Percentiles rank a stretch among this genome's conserved stretches.
Conservation (phyloP, 768 basidiomycete species). For the Tubosaeta sp. region DNA sequence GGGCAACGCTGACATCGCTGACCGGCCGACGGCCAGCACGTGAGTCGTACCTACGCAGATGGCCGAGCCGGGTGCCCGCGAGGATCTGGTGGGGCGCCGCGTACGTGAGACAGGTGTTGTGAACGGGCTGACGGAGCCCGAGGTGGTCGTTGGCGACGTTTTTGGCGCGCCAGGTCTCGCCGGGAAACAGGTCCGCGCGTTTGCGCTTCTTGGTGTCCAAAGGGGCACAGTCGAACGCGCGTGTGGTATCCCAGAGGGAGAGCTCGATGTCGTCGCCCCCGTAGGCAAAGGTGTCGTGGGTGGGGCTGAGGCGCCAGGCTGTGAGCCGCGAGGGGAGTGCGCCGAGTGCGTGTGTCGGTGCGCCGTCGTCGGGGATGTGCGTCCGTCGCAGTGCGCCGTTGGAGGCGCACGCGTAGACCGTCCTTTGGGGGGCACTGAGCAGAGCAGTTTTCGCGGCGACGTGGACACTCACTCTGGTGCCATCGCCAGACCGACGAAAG, state of each 20-base stretch:
- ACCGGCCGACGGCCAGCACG: slow-evolving; percentile 64
- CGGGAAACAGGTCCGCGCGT: slow-evolving; percentile 58
- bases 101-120: slow-evolving; percentile 66
- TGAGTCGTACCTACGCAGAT: slow-evolving; percentile 75
- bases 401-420: slow-evolving; percentile 67
- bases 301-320: slow-evolving; percentile 58
- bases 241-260: slow-evolving; percentile 74
- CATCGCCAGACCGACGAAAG: slow-evolving; percentile 59
- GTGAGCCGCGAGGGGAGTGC: slow-evolving; percentile 65
- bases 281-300: slow-evolving; percentile 62
- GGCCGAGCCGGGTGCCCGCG: slow-evolving; percentile 71
- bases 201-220: slow-evolving; percentile 44
- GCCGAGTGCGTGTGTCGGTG: slow-evolving; percentile 28
- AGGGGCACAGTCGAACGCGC: slow-evolving; percentile 37
- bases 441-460: neutral
- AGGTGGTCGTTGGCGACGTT: slow-evolving; percentile 80
- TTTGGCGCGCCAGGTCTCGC: slow-evolving; percentile 81
- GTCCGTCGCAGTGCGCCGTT: slow-evolving; percentile 66
- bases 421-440: slow-evolving; percentile 19
- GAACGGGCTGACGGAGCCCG: slow-evolving; percentile 72
- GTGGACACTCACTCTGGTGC: slow-evolving; percentile 42
- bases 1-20: slow-evolving; percentile 60
- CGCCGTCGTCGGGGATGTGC: slow-evolving; percentile 24
- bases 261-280: slow-evolving; percentile 85
- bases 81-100: slow-evolving; percentile 51